Base-by-base conservation (phyloP, 495 filamentous ascomycete genomes). In the Penicillium cosmopolitanum region DNA sequence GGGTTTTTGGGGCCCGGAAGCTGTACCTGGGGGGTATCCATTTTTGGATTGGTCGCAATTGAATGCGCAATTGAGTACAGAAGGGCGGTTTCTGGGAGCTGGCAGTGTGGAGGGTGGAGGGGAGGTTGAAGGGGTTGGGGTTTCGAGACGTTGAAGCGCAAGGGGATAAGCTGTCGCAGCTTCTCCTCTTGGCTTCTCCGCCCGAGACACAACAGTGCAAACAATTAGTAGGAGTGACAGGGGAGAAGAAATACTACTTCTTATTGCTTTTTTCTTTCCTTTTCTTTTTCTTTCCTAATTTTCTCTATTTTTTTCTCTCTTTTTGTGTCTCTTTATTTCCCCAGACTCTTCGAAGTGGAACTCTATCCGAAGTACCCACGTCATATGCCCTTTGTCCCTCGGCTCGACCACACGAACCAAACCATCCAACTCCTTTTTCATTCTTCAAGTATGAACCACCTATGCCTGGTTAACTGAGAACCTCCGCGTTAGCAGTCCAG, bases 21-120 rank as follows among this genome's bases (percentile, higher is more conserved):
- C 57, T 66, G 67, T 11, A 69, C 68, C 59, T 69, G 58, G 12
- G 70, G 68, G 8, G 53, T 50, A 25, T 72, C 67, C 67, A 75
- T 74, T 23, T 1, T 35, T 18, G 8, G 35, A 50, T 50, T 0
- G 15, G 18, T 44, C 38, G 3, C 19, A 28, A 33, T 43, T 48
- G 21, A 19, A 19, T 46, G 42, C n/a, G 36, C 11, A 38, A 4
- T 38, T 31, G 28, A 31, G 5, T 31, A 31, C 28, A 31, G 36
- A 38, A 4, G 15, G 12, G 36, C n/a, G 11, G 10, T n/a, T 38
- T 13, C 36, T 38, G 11, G 36, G 4, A 12, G 11, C 36, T n/a
- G 36, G 42, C 12, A 19, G 42, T 18, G 42, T 12, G 15, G 4
- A 25, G 42, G 23, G 33, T 35, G 40, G 35, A 25, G 56, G 19